phyloP scores from a whole-genome alignment of 2,329 filamentous ascomycete species.

The Fusarium algeriense region DNA sequence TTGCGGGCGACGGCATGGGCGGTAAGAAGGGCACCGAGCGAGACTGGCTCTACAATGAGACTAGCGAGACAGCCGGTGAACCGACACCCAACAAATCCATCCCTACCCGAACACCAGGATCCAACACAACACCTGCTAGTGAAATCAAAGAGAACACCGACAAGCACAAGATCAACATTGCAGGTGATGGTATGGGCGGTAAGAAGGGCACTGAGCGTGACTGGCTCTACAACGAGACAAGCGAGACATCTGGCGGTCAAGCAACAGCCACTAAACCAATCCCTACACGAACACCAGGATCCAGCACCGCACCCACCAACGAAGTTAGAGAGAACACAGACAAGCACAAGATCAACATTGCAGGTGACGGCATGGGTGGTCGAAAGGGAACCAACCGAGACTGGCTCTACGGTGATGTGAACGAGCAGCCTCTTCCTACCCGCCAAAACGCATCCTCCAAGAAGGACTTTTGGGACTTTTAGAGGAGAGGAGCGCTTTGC shows the following conservation, averaged over 20 bases:
- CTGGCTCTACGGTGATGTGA: slow-evolving; percentile 68
- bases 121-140: slow-evolving; percentile 3
- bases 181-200: slow-evolving; percentile 75
- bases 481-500: slow-evolving; percentile 32
- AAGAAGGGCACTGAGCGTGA: slow-evolving; percentile 64
- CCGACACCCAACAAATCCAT: slow-evolving; percentile 43
- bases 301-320: slow-evolving; percentile 6
- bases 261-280: slow-evolving; percentile 42
- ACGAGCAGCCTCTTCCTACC: slow-evolving; percentile 54
- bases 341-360: slow-evolving; percentile 56
- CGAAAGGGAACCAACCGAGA: slow-evolving; percentile 64
- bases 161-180: slow-evolving; percentile 57
- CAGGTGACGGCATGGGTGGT: slow-evolving; percentile 75
- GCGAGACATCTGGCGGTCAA: slow-evolving; percentile 44
- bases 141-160: slow-evolving; percentile 31
- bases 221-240: slow-evolving; percentile 69
- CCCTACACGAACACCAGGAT: slow-evolving; percentile 52
- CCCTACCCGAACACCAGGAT: slow-evolving; percentile 52
- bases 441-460: slow-evolving; percentile 53
- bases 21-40: slow-evolving; percentile 65
- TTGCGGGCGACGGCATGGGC: slow-evolving; percentile 74
- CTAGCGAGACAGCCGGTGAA: slow-evolving; percentile 50
- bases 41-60: slow-evolving; percentile 69
- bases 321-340: slow-evolving; percentile 30
- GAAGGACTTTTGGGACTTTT: slow-evolving; percentile 64